Evolutionary conservation across 2,329 filamentous ascomycete species (phyloP).

Genomic region (Microcyclospora pomicola): DNA sequence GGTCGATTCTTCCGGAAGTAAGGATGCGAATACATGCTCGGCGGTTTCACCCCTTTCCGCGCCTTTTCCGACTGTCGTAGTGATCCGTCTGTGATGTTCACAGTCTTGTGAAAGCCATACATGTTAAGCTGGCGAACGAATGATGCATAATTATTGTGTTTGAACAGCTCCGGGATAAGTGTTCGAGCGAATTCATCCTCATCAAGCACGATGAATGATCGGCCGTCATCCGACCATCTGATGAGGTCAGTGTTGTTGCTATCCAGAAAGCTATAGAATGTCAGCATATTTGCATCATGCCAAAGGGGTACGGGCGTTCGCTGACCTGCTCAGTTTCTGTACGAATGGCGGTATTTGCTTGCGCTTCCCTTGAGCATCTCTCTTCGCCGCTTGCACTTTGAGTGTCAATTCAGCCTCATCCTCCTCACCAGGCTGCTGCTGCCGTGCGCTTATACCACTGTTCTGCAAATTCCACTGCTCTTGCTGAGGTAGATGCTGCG

Average conservation of each 20-base stretch:
- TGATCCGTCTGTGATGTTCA: constrained; percentile 81
- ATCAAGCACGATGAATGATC: constrained; percentile 91
- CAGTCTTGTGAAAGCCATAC: constrained; percentile 43
- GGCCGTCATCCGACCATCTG: constrained; percentile 90
- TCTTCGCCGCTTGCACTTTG: constrained; percentile 66
- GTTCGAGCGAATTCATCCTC: constrained; percentile 78
- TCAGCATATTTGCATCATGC: background rate
- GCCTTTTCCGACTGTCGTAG: constrained; percentile 96
- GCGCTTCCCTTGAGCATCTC: constrained; percentile 74
- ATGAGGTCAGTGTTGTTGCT: constrained; percentile 89
- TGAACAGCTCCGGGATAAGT: constrained; percentile 61
- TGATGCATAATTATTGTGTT: constrained; percentile 67
- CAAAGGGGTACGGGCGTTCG: constrained; percentile 8
- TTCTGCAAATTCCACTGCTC: constrained; percentile 27
- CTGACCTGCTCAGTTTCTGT: constrained; percentile 91
- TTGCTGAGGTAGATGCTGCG: constrained; percentile 17
- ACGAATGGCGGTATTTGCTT: constrained; percentile 98
- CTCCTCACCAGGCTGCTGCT: constrained; percentile 41
- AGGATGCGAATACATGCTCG: constrained; percentile 94
- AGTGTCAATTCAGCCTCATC: constrained; percentile 68
- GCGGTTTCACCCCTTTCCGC: constrained; percentile 82
- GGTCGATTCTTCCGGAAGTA: constrained; percentile 90
- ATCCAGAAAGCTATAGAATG: constrained; percentile 62
- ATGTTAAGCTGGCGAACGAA: constrained; percentile 57
- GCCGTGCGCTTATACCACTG: constrained; percentile 15